Percentiles rank a stretch among this genome's conserved stretches.
Evolutionary conservation across 164 flowering plant genomes (phyloP).

Genomic region (Annona cherimola): DNA sequence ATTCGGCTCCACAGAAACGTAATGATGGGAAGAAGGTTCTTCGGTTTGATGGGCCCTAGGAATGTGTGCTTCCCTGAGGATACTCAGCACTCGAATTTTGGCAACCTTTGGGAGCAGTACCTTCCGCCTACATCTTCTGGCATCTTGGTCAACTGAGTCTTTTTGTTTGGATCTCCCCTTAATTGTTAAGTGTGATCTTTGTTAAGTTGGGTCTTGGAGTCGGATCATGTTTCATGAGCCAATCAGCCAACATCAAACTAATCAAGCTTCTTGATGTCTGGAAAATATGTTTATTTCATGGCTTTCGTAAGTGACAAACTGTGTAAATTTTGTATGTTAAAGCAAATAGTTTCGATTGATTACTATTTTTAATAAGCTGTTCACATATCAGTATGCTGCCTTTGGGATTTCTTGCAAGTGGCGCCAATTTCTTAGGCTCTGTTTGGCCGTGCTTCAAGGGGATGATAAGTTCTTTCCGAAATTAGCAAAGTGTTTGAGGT

Average conservation of each 20-base stretch:
- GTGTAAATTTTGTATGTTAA: too few species aligned
- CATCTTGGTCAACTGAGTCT: constrained; percentile 18
- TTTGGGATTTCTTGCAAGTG: too few species aligned
- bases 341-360: too few species aligned
- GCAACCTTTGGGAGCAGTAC: constrained; percentile 21
- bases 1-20: neutral
- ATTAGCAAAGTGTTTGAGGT: too few species aligned
- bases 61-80: constrained; percentile 14
- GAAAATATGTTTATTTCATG: neutral
- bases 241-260: neutral
- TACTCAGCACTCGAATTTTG: neutral
- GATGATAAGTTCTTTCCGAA: too few species aligned
- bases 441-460: too few species aligned
- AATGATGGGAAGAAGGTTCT: constrained; percentile 4
- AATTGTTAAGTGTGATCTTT: neutral
- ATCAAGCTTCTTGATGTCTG: neutral
- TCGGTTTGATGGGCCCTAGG: constrained; percentile 22
- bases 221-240: neutral
- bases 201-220: neutral
- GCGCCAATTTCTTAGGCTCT: too few species aligned
- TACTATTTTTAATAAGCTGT: too few species aligned
- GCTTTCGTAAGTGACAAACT: neutral
- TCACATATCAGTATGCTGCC: too few species aligned
- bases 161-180: neutral
- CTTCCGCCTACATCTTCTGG: constrained; percentile 17